phyloP scores from a whole-genome alignment of 768 basidiomycete species.

The Phanerochaete sordida region DNA sequence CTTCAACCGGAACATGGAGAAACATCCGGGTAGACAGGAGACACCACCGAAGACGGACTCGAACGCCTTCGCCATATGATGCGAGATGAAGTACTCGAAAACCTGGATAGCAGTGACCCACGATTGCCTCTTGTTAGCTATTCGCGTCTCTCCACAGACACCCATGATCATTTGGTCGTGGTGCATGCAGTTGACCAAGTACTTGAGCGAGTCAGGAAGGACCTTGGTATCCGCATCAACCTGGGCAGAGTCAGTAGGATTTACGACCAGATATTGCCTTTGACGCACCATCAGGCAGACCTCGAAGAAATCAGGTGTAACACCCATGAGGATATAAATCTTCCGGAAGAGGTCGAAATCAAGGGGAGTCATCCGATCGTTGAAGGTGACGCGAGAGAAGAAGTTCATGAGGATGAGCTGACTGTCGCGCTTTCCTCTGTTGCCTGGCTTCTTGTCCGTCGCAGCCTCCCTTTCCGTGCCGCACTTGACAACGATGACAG shows the following conservation, averaged over 20 bases:
- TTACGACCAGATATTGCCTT: too few relatives aligned
- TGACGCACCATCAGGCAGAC: slow-evolving; percentile 93
- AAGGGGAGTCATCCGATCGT: slow-evolving; percentile 96
- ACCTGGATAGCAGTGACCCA: slow-evolving; percentile 99
- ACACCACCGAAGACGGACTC: slow-evolving; percentile 99
- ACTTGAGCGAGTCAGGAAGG: slow-evolving; percentile 82
- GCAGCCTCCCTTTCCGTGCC: slow-evolving; percentile 83
- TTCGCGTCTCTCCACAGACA: slow-evolving; percentile 96
- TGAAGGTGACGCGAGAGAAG: slow-evolving; percentile 98
- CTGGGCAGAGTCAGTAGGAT: too few relatives aligned
- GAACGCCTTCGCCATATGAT: slow-evolving; percentile 97
- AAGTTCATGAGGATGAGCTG: slow-evolving; percentile 99
- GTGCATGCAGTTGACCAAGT: slow-evolving; percentile 98
- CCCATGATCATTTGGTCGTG: slow-evolving; percentile 99
- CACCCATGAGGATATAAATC: slow-evolving; percentile 95
- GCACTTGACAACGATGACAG: slow-evolving; percentile 93
- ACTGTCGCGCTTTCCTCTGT: slow-evolving; percentile 97
- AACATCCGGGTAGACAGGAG: slow-evolving; percentile 98
- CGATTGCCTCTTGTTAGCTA: slow-evolving; percentile 96
- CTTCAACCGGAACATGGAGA: slow-evolving; percentile 99
- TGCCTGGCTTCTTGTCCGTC: slow-evolving; percentile 91
- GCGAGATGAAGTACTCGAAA: slow-evolving; percentile 98
- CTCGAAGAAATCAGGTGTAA: slow-evolving; percentile 98
- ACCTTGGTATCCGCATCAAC: slow-evolving; percentile 99
- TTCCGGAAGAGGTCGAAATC: slow-evolving; percentile 99